phyloP scores from a whole-genome alignment of 192 early-diverging fungal genomes.

The Umbelopsis sp. region DNA sequence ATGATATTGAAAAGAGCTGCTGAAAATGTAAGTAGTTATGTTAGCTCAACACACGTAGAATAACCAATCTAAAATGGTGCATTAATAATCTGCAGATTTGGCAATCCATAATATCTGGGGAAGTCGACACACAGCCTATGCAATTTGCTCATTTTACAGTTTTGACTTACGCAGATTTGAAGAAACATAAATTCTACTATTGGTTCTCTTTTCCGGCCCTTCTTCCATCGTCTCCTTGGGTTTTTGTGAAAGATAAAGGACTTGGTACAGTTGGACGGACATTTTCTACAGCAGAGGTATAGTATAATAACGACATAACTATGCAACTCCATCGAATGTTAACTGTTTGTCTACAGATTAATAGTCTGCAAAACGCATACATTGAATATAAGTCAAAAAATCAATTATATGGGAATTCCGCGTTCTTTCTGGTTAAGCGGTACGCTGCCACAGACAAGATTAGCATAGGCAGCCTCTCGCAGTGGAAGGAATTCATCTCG shows the following conservation, averaged over 20 bases:
- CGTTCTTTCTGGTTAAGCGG: slow-evolving; percentile 40
- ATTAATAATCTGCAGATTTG: slow-evolving; percentile 58
- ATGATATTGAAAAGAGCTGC: slow-evolving; percentile 60
- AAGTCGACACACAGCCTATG: slow-evolving; percentile 60
- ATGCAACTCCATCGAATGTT: not conserved
- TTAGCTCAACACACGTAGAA: not conserved
- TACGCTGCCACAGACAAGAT: slow-evolving; percentile 18
- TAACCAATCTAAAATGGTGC: slow-evolving; percentile 3
- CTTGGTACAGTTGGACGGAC: not conserved
- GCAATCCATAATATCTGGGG: slow-evolving; percentile 68
- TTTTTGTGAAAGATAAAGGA: not conserved
- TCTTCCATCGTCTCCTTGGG: slow-evolving; percentile 37
- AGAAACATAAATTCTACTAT: slow-evolving; percentile 93
- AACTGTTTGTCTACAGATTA: not conserved
- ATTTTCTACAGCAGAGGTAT: not conserved
- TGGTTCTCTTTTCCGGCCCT: slow-evolving; percentile 95
- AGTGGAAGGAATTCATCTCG: slow-evolving; percentile 59
- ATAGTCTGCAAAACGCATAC: not conserved
- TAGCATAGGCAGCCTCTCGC: slow-evolving; percentile 44
- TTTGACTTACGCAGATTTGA: slow-evolving; percentile 94
- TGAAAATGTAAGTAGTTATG: slow-evolving; percentile 50
- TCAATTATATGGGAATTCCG: slow-evolving; percentile 26
- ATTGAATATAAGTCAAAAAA: not conserved
- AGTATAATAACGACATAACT: too few relatives aligned
- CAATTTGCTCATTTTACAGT: slow-evolving; percentile 75